Conservation (phyloP, 2,329 filamentous ascomycete genomes). For the Colletotrichum sp. region DNA sequence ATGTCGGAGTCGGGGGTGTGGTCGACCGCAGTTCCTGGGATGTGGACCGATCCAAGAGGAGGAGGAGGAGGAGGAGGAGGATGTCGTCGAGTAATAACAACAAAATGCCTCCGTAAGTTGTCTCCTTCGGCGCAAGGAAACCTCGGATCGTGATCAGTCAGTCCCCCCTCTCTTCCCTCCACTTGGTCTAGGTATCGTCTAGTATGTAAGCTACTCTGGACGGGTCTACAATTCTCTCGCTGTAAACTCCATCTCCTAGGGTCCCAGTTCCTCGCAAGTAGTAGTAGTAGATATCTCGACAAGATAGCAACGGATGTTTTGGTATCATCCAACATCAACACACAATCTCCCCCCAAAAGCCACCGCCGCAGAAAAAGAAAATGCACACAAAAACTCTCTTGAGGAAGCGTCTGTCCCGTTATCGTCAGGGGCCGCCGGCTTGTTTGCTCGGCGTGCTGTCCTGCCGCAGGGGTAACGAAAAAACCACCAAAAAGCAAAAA, state of each 20-base stretch:
- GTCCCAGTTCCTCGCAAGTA: neutral
- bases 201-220: neutral
- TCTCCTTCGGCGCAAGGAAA: neutral
- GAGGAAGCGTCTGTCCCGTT: neutral
- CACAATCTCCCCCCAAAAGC: neutral
- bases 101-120: neutral
- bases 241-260: neutral
- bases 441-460: neutral
- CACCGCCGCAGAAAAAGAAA: neutral
- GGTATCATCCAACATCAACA: neutral
- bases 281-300: neutral
- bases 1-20: neutral
- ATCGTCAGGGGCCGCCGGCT: neutral
- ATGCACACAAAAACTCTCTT: neutral
- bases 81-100: neutral
- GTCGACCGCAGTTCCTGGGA: neutral
- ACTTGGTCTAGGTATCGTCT: neutral
- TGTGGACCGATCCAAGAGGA: neutral
- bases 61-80: neutral
- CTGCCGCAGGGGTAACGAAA: neutral
- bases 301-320: neutral
- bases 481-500: neutral
- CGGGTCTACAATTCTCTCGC: neutral
- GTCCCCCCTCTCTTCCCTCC: neutral
- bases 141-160: neutral